phyloP scores from a whole-genome alignment of 805 yeast genomes.

The Wickerhamiella siamensis region DNA sequence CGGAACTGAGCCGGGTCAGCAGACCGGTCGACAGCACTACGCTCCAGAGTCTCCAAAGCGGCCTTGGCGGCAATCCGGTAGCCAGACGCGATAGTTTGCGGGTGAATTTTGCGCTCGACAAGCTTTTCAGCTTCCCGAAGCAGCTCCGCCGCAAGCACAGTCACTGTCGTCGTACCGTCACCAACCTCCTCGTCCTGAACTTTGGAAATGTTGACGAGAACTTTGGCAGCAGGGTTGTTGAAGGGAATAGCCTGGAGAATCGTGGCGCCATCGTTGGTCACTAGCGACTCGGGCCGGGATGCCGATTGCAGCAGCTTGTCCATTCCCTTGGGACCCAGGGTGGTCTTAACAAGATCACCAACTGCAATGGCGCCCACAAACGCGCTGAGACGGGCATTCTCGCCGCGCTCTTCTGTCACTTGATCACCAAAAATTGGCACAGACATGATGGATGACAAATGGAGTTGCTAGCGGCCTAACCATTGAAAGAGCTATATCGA shows the following conservation, averaged over 20 bases:
- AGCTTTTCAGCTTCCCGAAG: constrained; percentile 89
- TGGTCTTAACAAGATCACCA: constrained; percentile 87
- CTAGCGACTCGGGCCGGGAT: constrained; percentile 49
- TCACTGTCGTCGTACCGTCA: constrained; percentile 95
- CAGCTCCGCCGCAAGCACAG: constrained; percentile 86
- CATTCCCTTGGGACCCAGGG: constrained; percentile 98
- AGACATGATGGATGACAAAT: constrained; percentile 43
- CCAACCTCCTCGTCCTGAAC: constrained; percentile 98
- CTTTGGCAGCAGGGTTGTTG: constrained; percentile 96
- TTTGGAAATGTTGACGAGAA: constrained; percentile 83
- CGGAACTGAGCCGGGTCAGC: constrained; percentile 44
- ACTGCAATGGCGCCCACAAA: constrained; percentile 99
- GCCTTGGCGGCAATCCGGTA: constrained; percentile 75
- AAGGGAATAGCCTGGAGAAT: constrained; percentile 85
- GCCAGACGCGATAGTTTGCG: constrained; percentile 95
- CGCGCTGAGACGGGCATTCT: constrained; percentile 91
- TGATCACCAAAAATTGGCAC: constrained; percentile 95
- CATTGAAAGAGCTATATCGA: too few relatives aligned
- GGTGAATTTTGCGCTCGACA: constrained; percentile 86
- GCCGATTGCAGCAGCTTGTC: constrained; percentile 87
- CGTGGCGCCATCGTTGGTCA: constrained; percentile 98
- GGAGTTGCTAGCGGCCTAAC: too few relatives aligned
- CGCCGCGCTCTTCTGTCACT: constrained; percentile 95
- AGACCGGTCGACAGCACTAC: constrained; percentile 62
- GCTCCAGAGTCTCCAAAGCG: constrained; percentile 70